Evolutionary conservation across 2,329 filamentous ascomycete species (phyloP).

Genomic region (Phialocephala sp.): DNA sequence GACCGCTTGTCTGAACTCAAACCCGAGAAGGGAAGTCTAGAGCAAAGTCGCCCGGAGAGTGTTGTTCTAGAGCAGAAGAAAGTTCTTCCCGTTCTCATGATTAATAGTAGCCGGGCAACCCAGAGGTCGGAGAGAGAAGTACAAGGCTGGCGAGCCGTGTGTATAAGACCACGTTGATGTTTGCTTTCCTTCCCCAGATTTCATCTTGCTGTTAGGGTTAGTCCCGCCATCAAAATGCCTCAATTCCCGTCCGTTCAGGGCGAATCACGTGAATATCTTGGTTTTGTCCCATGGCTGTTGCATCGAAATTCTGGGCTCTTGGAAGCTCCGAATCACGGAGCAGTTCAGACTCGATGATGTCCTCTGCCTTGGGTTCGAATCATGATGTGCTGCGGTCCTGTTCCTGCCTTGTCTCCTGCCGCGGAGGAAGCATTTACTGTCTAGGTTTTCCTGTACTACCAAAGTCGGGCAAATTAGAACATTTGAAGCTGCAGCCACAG

Average conservation of each 20-base stretch:
- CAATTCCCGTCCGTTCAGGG: background rate
- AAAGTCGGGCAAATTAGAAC: background rate
- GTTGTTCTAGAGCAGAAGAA: background rate
- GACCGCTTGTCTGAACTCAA: slow-evolving; percentile 1
- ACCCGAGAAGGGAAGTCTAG: background rate
- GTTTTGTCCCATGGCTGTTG: background rate
- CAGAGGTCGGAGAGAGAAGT: background rate
- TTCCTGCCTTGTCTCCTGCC: background rate
- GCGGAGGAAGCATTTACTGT: background rate
- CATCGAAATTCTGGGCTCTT: background rate
- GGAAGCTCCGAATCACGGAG: background rate
- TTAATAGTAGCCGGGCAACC: background rate
- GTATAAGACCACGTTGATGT: slow-evolving; percentile 11
- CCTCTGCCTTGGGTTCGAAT: background rate
- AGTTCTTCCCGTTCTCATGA: slow-evolving; percentile 1
- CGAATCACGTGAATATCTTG: background rate
- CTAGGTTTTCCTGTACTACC: background rate
- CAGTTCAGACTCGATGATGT: background rate
- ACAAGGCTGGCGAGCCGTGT: slow-evolving; percentile 18
- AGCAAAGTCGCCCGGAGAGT: background rate
- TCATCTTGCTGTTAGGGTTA: slow-evolving; percentile 3
- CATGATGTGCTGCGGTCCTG: background rate
- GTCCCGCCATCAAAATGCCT: slow-evolving; percentile 10
- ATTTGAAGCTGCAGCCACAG: slow-evolving; percentile 1
- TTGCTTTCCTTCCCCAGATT: slow-evolving; percentile 6